Base-by-base conservation (phyloP, 164 flowering plant species). In the Stephania cephalantha region DNA sequence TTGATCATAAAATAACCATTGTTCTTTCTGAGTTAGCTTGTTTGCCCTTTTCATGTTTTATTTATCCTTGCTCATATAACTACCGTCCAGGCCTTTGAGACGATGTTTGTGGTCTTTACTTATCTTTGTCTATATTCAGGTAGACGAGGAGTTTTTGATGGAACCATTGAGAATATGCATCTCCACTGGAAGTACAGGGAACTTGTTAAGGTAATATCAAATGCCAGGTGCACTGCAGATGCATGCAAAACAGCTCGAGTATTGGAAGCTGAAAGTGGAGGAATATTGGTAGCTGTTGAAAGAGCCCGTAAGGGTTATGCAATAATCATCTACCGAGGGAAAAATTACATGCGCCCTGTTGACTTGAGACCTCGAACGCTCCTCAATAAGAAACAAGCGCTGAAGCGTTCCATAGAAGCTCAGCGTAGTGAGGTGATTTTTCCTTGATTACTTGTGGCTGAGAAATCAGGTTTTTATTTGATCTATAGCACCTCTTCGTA, bases 141-240 rank as follows among this genome's bases (percentile, higher is more conserved):
- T 70, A 88, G 91, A 82, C 84, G 99, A 9, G 98, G 97, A 22
- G 89, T 94, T 44, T 96, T 90, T 81, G 96, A 83, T 78, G 99
- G 99, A 71, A 93, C 97, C 9, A 72, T 95, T 71, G 98, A 94
- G 81, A 94, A 94, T 81, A 94, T 96, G 97, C 99, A 96, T 86
- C 91, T 92, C 69, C 98, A 94, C 81, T 96, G 99, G 99, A 96
- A 94, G 78, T 89, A 96, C 80, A 84, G 99, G 80, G 99, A 96
- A 83, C 90, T 96, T 82, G 92, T 96, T 71, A 96, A 96, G 85
- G 76, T 96, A 74, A 84, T 94, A 50, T 84, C 80, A 68, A 89
- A 86, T 7, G 85, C 84, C 72, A 85, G 83, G 80, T 80, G 82
- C 81, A 75, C 83, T 75, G 87, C 85, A 71, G 89, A 90, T 76